Base-by-base conservation (phyloP, 2,329 filamentous ascomycete genomes). In the Periconia sp. region DNA sequence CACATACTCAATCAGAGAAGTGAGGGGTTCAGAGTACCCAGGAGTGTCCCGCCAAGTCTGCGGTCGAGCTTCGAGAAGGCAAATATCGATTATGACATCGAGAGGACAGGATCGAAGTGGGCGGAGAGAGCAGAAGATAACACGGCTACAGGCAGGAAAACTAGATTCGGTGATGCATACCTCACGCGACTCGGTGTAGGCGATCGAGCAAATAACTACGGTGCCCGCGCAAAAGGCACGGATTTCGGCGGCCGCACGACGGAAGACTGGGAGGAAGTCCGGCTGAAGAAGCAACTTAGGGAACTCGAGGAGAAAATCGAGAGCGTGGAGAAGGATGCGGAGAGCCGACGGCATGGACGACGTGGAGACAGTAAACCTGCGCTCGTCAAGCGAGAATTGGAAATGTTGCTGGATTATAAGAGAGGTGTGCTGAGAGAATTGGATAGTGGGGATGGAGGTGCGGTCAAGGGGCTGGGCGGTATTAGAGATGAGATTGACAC, bases 101-200 rank as follows among this genome's bases (percentile, higher is more conserved):
- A 95, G 69, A 87, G 87, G 2, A 83, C 84, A 2, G 78, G 83
- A 26, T 87, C 87, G 48, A 84, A 87, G 60, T 95, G 91, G 88
- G 90, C 88, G 2, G 81, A 84, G 48, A 84, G 87, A 51, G 83
- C 86, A 34, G 88, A 92, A 64, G 89, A 95, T 37, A 82, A 82
- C 54, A 96, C 92, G 0, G 75, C 82, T 24, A 94, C 90, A 1
- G 92, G 92, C 44, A 87, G 89, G 65, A 99, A 99, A 75, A 87
- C 91, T 59, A 96, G 96, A 74, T 99, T 99, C 65, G 94, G 94
- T 54, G 94, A 99, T 70, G 89, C 95, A 52, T 99, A 97, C 72
- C 82, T 99, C 43, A 95, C 89, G 48, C 86, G 94, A 10, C 80
- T 99, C 26, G 94, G 94, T 6, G 78, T 85, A 5, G 83, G 84